phyloP scores from a whole-genome alignment of 2,329 filamentous ascomycete genomes.

The Penicillium sp. region DNA sequence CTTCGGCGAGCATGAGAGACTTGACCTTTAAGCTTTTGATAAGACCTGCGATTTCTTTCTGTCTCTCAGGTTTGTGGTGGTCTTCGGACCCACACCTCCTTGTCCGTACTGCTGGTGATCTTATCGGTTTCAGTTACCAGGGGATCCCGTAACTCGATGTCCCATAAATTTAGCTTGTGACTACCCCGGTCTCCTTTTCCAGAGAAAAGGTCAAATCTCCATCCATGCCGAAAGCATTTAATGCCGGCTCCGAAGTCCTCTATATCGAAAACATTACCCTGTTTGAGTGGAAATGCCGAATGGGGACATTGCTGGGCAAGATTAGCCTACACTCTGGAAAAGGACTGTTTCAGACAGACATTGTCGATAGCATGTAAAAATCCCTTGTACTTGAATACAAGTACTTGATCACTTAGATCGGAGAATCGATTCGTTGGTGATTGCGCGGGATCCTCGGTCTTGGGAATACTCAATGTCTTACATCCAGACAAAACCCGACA shows the following conservation, averaged over 20 bases:
- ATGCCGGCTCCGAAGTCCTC: slow-evolving; percentile 70
- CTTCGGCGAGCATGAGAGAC: too few species aligned
- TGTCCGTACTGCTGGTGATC: slow-evolving; percentile 3
- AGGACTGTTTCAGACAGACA: slow-evolving; percentile 41
- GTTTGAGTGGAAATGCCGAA: slow-evolving; percentile 64
- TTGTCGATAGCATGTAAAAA: slow-evolving; percentile 68
- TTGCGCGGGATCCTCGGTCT: neutral
- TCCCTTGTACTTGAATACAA: slow-evolving; percentile 65
- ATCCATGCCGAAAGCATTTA: slow-evolving; percentile 67
- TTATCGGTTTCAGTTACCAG: neutral
- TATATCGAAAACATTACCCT: slow-evolving; percentile 66
- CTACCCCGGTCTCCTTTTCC: slow-evolving; percentile 62
- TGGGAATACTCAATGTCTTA: slow-evolving; percentile 11
- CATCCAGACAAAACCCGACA: slow-evolving; percentile 11
- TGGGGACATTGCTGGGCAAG: slow-evolving; percentile 63
- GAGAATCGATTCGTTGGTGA: slow-evolving; percentile 35
- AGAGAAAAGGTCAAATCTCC: slow-evolving; percentile 68
- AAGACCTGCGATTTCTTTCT: neutral
- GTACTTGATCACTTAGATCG: slow-evolving; percentile 60
- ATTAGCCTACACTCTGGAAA: neutral
- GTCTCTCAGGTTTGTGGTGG: neutral
- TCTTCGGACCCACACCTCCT: slow-evolving; percentile 23
- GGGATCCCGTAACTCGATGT: slow-evolving; percentile 55
- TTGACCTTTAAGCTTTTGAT: neutral
- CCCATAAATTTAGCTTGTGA: slow-evolving; percentile 65